These are phyloP conservation scores for Monosporascus sp. DNA, from an alignment of 2,329 filamentous ascomycete genomes.

Conservation along the genomic window DNA sequence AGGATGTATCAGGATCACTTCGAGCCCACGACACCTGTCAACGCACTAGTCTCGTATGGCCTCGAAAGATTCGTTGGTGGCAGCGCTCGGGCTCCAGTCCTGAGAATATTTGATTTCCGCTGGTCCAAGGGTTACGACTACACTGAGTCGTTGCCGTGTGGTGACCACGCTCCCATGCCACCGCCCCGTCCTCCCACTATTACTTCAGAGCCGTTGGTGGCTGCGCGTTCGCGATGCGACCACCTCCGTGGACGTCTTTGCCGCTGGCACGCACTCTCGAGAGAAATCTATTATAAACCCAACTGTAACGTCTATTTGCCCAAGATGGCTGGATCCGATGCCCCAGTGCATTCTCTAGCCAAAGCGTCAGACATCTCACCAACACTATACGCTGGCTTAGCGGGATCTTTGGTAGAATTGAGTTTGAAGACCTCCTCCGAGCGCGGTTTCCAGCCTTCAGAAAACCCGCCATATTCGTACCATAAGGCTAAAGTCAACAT, in stretches of 20 bases:
- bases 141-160: slow-evolving; percentile 43
- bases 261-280: slow-evolving; percentile 43
- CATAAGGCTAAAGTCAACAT: slow-evolving; percentile 14
- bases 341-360: slow-evolving; percentile 42
- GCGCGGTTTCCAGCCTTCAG: background rate
- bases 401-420: slow-evolving; percentile 42
- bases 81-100: slow-evolving; percentile 35
- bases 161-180: slow-evolving; percentile 30
- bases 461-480: slow-evolving; percentile 5
- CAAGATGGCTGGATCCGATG: slow-evolving; percentile 8
- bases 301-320: slow-evolving; percentile 45
- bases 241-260: slow-evolving; percentile 30
- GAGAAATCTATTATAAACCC: slow-evolving; percentile 40
- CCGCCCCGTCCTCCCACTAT: slow-evolving; percentile 22
- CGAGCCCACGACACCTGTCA: slow-evolving; percentile 40
- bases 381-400: slow-evolving; percentile 46
- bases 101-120: slow-evolving; percentile 53
- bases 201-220: slow-evolving; percentile 10
- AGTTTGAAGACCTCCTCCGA: slow-evolving; percentile 19
- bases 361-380: slow-evolving; percentile 42
- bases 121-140: slow-evolving; percentile 44
- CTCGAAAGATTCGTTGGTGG: slow-evolving; percentile 47
- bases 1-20: slow-evolving; percentile 49
- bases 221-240: slow-evolving; percentile 29
- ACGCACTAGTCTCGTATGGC: slow-evolving; percentile 45